These are phyloP conservation scores for Cercospora brassicicola DNA, from an alignment of 2,329 filamentous ascomycete species.

Conservation along the genomic window DNA sequence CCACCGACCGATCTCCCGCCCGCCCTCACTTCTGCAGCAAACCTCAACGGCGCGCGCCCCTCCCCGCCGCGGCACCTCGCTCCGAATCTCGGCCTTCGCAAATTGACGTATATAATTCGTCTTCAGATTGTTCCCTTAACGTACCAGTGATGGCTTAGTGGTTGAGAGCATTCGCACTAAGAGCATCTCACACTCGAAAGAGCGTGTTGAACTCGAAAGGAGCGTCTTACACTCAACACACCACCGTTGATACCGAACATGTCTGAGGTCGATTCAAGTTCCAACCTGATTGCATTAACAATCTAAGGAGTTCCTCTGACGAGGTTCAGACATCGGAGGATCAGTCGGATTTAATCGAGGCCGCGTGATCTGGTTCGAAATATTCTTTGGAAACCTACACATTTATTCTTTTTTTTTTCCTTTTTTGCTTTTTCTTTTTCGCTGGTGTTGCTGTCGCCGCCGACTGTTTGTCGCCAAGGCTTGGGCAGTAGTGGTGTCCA, in stretches of 20 bases:
- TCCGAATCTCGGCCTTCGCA: neutral
- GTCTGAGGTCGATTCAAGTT: conserved; percentile 4
- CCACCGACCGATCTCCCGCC: neutral
- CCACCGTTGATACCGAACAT: neutral
- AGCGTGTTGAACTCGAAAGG: neutral
- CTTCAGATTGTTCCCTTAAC: neutral
- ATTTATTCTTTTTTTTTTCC: neutral
- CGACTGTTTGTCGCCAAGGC: neutral
- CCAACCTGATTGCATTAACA: neutral
- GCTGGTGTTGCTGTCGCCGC: neutral
- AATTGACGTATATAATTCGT: neutral
- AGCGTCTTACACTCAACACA: neutral
- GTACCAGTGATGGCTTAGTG: neutral
- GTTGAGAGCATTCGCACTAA: neutral
- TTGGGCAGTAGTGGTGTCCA: neutral
- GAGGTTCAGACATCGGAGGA: neutral
- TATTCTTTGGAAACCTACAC: neutral
- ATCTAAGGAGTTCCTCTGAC: conserved; percentile 1
- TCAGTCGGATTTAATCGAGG: neutral
- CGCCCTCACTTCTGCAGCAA: neutral
- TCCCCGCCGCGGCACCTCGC: neutral
- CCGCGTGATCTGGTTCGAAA: neutral
- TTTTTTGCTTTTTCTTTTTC: neutral
- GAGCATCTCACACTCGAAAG: neutral
- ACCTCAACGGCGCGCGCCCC: neutral